Conservation (phyloP, 345 rosid species). For the Stellera chamaejasme region DNA sequence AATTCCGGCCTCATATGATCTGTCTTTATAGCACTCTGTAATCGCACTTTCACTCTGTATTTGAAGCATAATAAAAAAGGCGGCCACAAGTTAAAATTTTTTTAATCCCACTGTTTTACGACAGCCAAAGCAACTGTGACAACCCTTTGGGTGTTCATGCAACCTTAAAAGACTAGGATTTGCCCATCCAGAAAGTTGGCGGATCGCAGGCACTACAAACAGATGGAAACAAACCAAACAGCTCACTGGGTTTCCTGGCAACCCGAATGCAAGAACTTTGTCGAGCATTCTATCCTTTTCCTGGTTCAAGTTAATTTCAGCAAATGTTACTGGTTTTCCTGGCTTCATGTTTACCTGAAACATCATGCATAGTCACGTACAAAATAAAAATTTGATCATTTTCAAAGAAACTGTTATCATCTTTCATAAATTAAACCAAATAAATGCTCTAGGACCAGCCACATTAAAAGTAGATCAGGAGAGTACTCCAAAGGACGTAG, state of each 20-base stretch:
- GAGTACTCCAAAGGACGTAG: background rate
- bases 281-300: slow-evolving; percentile 21
- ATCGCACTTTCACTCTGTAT: slow-evolving; percentile 62
- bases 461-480: no score
- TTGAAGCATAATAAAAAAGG: slow-evolving; percentile 8
- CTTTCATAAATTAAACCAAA: no score
- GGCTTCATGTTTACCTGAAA: slow-evolving; percentile 90
- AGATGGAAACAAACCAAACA: slow-evolving; percentile 85
- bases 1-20: slow-evolving; percentile 59
- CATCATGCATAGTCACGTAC: no score
- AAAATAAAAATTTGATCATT: no score
- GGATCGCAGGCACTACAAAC: slow-evolving; percentile 78
- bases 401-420: no score
- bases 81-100: background rate
- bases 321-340: slow-evolving; percentile 91
- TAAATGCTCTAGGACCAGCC: no score
- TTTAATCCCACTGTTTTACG: slow-evolving; percentile 3
- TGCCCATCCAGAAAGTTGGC: slow-evolving; percentile 76
- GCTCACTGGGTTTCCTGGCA: slow-evolving; percentile 99
- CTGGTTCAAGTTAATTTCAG: slow-evolving; percentile 44
- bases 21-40: slow-evolving; percentile 57
- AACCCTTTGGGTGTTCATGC: slow-evolving; percentile 18
- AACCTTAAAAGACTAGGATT: slow-evolving; percentile 73
- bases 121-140: background rate
- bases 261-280: slow-evolving; percentile 82